These are phyloP conservation scores for Trichopus zeylanicus DNA, from an alignment of 116 monocot genomes.

Conservation along the genomic window DNA sequence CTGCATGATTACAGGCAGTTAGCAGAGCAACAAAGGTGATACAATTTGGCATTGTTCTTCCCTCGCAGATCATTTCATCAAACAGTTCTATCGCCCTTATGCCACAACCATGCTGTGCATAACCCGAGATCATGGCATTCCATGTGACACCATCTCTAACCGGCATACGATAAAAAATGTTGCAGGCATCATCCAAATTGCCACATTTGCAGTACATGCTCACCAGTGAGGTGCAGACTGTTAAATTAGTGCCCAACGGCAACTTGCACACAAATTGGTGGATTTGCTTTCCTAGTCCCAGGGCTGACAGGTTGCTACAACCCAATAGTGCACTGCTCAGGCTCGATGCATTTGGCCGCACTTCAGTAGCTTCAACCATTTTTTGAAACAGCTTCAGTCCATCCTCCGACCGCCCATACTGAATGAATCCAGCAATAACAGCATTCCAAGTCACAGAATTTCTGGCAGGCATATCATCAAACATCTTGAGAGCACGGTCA, in stretches of 20 bases:
- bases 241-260: constrained; percentile 10
- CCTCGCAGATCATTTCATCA: constrained; percentile 27
- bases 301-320: constrained; percentile 53
- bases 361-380: constrained; percentile 16
- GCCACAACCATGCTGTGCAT: constrained; percentile 63
- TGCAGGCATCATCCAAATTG: constrained; percentile 29
- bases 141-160: constrained; percentile 45
- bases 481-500: constrained; percentile 28
- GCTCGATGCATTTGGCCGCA: constrained; percentile 49
- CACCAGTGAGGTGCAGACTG: constrained; percentile 52
- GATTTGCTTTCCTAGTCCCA: constrained; percentile 52
- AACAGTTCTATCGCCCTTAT: constrained; percentile 38
- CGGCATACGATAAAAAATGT: constrained; percentile 36
- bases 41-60: constrained; percentile 36
- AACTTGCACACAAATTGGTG: constrained; percentile 54
- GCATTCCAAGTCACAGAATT: constrained; percentile 82
- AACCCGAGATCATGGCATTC: constrained; percentile 79
- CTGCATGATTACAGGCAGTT: constrained; percentile 57
- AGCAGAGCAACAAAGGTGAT: constrained; percentile 58
- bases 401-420: constrained; percentile 35
- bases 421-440: constrained; percentile 56
- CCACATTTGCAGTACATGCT: constrained; percentile 94
- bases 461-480: constrained; percentile 33
- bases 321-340: constrained; percentile 66
- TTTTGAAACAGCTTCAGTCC: constrained; percentile 42